phyloP scores from a whole-genome alignment of 345 rosid species.

The Acer campestre region DNA sequence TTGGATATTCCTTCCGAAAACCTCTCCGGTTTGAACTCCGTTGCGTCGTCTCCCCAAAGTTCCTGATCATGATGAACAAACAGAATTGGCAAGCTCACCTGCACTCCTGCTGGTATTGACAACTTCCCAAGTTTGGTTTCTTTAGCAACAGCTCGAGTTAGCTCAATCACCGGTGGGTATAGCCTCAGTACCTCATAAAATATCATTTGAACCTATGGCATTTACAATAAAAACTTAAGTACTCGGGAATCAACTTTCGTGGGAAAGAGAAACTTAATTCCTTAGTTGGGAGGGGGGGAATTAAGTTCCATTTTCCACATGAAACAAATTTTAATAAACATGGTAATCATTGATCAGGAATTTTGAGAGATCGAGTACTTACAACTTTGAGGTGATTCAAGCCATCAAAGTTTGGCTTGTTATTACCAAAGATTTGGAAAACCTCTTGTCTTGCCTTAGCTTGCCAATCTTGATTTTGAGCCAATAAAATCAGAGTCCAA shows the following conservation, averaged over 20 bases:
- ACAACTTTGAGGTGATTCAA: constrained; percentile 29
- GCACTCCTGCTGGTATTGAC: constrained; percentile 18
- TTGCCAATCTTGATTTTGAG: constrained; percentile 35
- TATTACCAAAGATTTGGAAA: constrained; percentile 27
- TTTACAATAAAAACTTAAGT: no score
- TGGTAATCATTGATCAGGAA: no score
- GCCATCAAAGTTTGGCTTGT: constrained; percentile 21
- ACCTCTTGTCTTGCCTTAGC: constrained; percentile 37
- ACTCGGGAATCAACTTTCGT: no score
- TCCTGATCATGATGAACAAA: constrained; percentile 28
- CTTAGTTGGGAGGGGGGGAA: no score
- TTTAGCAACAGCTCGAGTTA: neutral
- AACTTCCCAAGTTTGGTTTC: constrained; percentile 23
- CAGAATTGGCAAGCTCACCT: constrained; percentile 2
- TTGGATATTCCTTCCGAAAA: constrained; percentile 35
- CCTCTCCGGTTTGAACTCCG: constrained; percentile 31
- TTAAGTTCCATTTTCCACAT: no score
- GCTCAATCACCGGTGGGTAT: constrained; percentile 8
- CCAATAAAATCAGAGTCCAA: constrained; percentile 37
- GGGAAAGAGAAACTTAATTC: no score
- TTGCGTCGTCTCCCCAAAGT: constrained; percentile 30
- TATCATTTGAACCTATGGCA: constrained; percentile 23
- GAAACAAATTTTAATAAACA: no score
- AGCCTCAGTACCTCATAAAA: constrained; percentile 29
- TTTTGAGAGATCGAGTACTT: neutral